phyloP scores from a whole-genome alignment of 2,329 filamentous ascomycete genomes.

The Fonsecaea nubica region DNA sequence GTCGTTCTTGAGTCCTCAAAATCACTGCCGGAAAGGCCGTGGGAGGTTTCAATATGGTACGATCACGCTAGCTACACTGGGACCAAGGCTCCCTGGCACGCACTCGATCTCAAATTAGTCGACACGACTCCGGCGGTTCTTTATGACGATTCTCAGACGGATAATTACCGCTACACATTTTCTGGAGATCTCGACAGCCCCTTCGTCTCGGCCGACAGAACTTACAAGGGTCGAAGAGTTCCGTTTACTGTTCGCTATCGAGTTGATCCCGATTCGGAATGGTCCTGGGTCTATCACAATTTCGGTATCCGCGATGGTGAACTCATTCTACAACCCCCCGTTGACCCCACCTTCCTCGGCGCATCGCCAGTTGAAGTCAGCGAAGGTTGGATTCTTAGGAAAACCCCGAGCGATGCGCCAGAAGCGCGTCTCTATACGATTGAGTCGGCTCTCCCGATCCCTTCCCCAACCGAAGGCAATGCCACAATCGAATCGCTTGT shows the following conservation, averaged over 20 bases:
- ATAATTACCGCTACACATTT: conserved; percentile 47
- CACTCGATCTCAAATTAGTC: conserved; percentile 61
- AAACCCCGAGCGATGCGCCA: conserved; percentile 50
- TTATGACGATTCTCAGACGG: conserved; percentile 34
- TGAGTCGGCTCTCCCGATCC: conserved; percentile 47
- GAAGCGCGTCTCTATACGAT: conserved; percentile 50
- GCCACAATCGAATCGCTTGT: conserved; percentile 59
- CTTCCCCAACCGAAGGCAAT: conserved; percentile 60
- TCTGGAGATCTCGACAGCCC: conserved; percentile 39
- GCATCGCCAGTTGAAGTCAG: conserved; percentile 47
- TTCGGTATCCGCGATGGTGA: conserved; percentile 50
- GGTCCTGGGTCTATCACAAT: conserved; percentile 55
- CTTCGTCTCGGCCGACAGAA: conserved; percentile 31
- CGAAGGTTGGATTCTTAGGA: conserved; percentile 45
- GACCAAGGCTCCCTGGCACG: conserved; percentile 56
- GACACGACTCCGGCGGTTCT: conserved; percentile 41
- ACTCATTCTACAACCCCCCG: conserved; percentile 47
- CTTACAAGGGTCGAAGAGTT: conserved; percentile 40
- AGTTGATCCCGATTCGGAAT: conserved; percentile 46
- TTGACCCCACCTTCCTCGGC: conserved; percentile 30
- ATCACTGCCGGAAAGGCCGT: conserved; percentile 62
- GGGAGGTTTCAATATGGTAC: conserved; percentile 80
- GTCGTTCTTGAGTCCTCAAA: conserved; percentile 72
- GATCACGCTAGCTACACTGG: conserved; percentile 60
- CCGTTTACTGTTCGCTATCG: conserved; percentile 55